Evolutionary conservation across 1,139 yeast genomes (phyloP).

Genomic region (Suhomyces taliae): DNA sequence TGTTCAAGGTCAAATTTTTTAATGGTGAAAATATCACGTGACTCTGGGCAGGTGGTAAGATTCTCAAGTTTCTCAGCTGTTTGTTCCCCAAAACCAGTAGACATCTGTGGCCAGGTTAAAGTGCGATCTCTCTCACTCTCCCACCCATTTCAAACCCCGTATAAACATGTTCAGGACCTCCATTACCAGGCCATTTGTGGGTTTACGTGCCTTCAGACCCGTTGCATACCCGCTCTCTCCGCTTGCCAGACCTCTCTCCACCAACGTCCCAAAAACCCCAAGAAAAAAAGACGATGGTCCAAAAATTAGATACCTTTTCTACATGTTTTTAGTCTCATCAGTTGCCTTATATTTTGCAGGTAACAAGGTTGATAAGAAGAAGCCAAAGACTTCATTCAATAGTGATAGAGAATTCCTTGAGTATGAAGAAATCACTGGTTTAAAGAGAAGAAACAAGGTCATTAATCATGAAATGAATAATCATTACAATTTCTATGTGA

Average conservation of each 20-base stretch:
- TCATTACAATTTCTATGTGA: constrained; percentile 41
- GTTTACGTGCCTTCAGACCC: background rate
- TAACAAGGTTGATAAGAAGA: constrained; percentile 46
- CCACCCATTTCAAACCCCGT: background rate
- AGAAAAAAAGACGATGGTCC: constrained; percentile 29
- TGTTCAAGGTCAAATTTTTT: no score
- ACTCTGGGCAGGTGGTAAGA: no score
- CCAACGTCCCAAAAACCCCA: background rate
- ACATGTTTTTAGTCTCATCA: constrained; percentile 52
- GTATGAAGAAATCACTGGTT: constrained; percentile 50
- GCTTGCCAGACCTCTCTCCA: constrained; percentile 1
- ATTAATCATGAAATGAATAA: constrained; percentile 30
- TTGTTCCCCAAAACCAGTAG: no score
- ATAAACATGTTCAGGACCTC: background rate
- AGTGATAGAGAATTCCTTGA: constrained; percentile 62
- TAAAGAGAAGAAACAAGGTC: constrained; percentile 53
- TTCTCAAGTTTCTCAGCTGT: no score
- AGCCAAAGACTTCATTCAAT: constrained; percentile 48
- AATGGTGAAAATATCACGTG: no score
- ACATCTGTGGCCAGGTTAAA: background rate
- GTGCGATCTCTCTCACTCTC: background rate
- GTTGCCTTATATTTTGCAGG: constrained; percentile 55
- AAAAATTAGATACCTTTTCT: constrained; percentile 48
- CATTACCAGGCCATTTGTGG: background rate
- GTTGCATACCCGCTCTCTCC: background rate